Base-by-base conservation (phyloP, 441 rosid genomes). In the Manihot esculenta region DNA sequence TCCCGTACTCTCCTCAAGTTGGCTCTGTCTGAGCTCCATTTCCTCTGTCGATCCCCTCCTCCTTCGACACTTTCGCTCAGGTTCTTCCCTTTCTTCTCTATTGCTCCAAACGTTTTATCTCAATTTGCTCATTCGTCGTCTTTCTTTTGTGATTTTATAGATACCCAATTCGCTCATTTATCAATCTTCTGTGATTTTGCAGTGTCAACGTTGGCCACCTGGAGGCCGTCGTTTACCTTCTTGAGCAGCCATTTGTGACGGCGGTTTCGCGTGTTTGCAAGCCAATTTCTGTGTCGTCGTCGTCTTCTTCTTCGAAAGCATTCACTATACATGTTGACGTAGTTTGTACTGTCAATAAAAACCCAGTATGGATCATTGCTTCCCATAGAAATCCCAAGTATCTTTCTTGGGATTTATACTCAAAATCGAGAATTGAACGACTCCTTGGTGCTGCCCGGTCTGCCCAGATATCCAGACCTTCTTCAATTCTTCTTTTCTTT, bases 251-350 rank as follows among this genome's bases (percentile, higher is more conserved):
- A 23, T 86, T 69, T 15, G 68, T 90, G 20, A 77, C 81, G 20
- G 96, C 88, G 58, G 93, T 92, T 76, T 89, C 99, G 0, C 88
- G 99, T 7, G 96, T 88, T 56, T 94, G 97, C 82, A 89, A 90
- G 81, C 81, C 88, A 17, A 47, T 89, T 26, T 84, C 87, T 65
- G 66, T 77, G 14, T 33, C 83, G 17, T 30, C 15, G 33, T 64
- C 12, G 44, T 53, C 73, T 41, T 41, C 58, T 76, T 17, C 62
- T 63, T 38, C 5, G 17, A 70, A 59, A n/a, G 64, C 58, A 2
- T 5, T 35, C 41, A 35, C 41, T 13, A 84, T 79, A 35, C 90
- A 94, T 79, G 90, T 92, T 14, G 94, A 94, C 74, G 56, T 94
- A 13, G 88, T 90, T 0, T 92, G 99, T 61, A 86, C 79, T 53